These are phyloP conservation scores for Zychaea mexicana DNA, from an alignment of 371 early-diverging fungal genomes.

Conservation along the genomic window DNA sequence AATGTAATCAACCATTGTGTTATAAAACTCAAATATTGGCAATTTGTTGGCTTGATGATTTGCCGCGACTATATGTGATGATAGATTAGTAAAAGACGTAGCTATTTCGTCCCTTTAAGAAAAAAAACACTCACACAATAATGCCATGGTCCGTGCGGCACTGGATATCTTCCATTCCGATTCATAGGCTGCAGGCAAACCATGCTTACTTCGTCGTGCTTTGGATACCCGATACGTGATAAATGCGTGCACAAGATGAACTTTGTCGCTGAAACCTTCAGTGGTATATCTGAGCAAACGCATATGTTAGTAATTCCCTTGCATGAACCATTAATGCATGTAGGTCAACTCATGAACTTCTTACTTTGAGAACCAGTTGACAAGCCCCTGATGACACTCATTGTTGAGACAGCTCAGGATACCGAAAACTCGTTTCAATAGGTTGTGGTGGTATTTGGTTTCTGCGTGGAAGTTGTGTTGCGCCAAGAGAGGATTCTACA, in stretches of 20 bases:
- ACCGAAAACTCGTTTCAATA: slow-evolving; percentile 74
- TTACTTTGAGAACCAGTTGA: slow-evolving; percentile 78
- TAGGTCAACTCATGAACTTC: neutral
- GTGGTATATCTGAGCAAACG: slow-evolving; percentile 52
- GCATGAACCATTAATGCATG: neutral
- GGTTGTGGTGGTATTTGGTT: slow-evolving; percentile 70
- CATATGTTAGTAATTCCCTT: neutral
- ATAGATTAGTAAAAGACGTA: neutral
- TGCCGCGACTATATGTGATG: slow-evolving; percentile 61
- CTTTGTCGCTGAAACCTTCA: slow-evolving; percentile 66
- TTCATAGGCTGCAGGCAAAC: slow-evolving; percentile 56
- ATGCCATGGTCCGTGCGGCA: slow-evolving; percentile 89
- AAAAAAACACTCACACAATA: slow-evolving; percentile 66
- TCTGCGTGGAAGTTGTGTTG: slow-evolving; percentile 70
- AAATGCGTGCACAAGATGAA: slow-evolving; percentile 80
- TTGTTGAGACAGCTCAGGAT: slow-evolving; percentile 74
- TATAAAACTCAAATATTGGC: slow-evolving; percentile 80
- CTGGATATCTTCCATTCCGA: slow-evolving; percentile 85
- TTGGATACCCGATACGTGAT: slow-evolving; percentile 77
- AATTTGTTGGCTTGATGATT: slow-evolving; percentile 63
- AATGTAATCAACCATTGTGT: slow-evolving; percentile 81
- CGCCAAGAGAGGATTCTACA: slow-evolving; percentile 70
- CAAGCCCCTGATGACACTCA: slow-evolving; percentile 77
- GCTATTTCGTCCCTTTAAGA: neutral
- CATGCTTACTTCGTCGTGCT: slow-evolving; percentile 48